Percentiles rank a stretch among this genome's conserved stretches.
Conservation (phyloP, 768 basidiomycete genomes). For the Macrolepiota fuliginosa region DNA sequence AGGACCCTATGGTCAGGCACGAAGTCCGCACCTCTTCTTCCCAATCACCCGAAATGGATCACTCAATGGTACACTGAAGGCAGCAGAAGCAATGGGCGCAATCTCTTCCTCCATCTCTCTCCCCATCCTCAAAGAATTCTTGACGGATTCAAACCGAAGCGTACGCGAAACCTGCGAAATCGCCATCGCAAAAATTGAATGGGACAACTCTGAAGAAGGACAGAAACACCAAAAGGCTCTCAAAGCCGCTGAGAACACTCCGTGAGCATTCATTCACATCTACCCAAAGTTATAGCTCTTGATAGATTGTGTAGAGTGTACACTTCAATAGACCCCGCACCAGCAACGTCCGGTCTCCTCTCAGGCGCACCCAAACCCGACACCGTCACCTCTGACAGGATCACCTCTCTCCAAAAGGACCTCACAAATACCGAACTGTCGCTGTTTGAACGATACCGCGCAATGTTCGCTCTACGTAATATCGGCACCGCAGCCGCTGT, state of each 20-base stretch:
- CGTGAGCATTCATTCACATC: conserved; percentile 30
- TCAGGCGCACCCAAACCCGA: conserved; percentile 49
- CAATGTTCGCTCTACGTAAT: conserved; percentile 97
- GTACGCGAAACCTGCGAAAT: conserved; percentile 98
- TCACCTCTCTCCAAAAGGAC: conserved; percentile 54
- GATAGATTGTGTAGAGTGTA: conserved; percentile 47
- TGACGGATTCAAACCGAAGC: conserved; percentile 65
- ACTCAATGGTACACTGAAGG: conserved; percentile 42
- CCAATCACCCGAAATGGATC: conserved; percentile 8
- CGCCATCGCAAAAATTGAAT: conserved; percentile 91
- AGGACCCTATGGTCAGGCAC: conserved; percentile 97
- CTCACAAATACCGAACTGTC: conserved; percentile 67
- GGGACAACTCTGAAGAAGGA: conserved; percentile 82
- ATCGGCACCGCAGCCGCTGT: conserved; percentile 85
- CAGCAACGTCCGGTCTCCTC: conserved; percentile 66
- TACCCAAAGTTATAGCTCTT: not conserved
- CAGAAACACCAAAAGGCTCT: conserved; percentile 37
- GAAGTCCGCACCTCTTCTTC: conserved; percentile 53
- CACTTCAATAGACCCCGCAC: conserved; percentile 88
- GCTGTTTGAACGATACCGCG: conserved; percentile 92
- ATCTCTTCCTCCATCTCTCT: conserved; percentile 71
- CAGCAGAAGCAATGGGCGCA: conserved; percentile 98
- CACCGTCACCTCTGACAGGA: conserved; percentile 43
- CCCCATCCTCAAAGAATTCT: conserved; percentile 67
- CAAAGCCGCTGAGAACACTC: conserved; percentile 25